Base-by-base conservation (phyloP, 2,329 filamentous ascomycete species). In the Coniochaeta ligniaria region DNA sequence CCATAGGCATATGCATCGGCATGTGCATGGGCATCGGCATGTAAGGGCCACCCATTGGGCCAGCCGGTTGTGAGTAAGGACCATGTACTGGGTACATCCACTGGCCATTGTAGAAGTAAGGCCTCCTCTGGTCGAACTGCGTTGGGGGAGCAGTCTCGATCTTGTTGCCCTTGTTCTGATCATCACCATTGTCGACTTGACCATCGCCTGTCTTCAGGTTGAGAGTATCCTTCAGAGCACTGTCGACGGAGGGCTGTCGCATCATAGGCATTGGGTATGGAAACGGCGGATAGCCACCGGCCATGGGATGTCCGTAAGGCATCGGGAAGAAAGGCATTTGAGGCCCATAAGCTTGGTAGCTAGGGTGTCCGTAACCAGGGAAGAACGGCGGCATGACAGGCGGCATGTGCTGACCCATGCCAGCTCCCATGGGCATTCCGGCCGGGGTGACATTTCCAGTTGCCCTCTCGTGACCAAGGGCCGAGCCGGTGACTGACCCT, bases 41-140 rank as follows among this genome's bases (percentile, higher is more conserved):
- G 64, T 65, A 74, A 67, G 55, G 60, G 14, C 36, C 68, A 67
- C 54, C 54, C 28, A 36, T 56, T 14, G 47, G 14, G 7, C 47
- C 47, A 9, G 47, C n/a, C 14, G 59, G 69, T 68, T 4, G 69
- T 35, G 61, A 64, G 41, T 65, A 65, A 1, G 63, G 59, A 6
- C 60, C 57, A 43, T 63, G 65, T 14, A 64, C 61, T 35, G 74
- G 75, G 62, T 78, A 73, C 64, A 78, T 67, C 71, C 77, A 73
- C 59, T 80, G 77, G 0, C 78, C 76, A 58, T 81, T 58, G 56
- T 78, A 72, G 61, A 74, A 71, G 64, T 78, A 80, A 1, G 80
- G 77, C 24, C 26, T 52, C 38, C 76, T 74, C 28, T 71, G 74
- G 58, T 83, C 80, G 60, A 80, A 77, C 58, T 79, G 75, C 20